These are phyloP conservation scores for Aspergillus indologenus DNA, from an alignment of 495 filamentous ascomycete species.

Conservation along the genomic window DNA sequence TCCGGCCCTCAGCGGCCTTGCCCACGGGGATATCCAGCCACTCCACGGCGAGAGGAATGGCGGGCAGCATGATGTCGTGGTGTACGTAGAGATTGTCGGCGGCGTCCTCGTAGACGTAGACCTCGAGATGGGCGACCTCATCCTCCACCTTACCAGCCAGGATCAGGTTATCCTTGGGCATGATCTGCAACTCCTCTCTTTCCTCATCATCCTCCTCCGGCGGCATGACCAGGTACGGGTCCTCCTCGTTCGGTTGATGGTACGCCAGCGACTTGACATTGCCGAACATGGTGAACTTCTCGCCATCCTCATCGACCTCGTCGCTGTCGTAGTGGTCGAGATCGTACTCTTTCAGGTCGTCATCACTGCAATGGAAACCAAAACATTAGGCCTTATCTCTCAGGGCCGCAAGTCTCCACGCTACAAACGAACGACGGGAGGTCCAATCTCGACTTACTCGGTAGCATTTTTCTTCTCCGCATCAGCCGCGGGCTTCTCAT, in stretches of 20 bases:
- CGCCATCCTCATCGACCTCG: slow-evolving; percentile 61
- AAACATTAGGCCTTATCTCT: no score
- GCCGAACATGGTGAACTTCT: slow-evolving; percentile 87
- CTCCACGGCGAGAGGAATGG: slow-evolving; percentile 91
- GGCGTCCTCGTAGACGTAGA: slow-evolving; percentile 94
- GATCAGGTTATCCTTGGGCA: slow-evolving; percentile 87
- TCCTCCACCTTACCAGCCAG: slow-evolving; percentile 93
- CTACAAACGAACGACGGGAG: no score
- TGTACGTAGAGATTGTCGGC: slow-evolving; percentile 97
- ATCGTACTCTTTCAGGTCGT: slow-evolving; percentile 91
- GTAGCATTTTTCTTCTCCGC: slow-evolving; percentile 22
- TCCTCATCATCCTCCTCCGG: slow-evolving; percentile 77
- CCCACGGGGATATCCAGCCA: slow-evolving; percentile 89
- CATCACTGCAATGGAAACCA: slow-evolving; percentile 45
- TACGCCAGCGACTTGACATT: slow-evolving; percentile 91
- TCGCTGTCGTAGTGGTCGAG: slow-evolving; percentile 92
- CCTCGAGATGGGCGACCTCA: slow-evolving; percentile 91
- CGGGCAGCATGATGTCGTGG: slow-evolving; percentile 98
- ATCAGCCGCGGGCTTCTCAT: slow-evolving; percentile 30
- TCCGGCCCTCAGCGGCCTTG: slow-evolving; percentile 55
- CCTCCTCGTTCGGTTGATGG: slow-evolving; percentile 86
- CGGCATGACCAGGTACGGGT: slow-evolving; percentile 91
- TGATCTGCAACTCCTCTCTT: slow-evolving; percentile 88
- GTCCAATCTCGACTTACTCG: slow-evolving; percentile 15
- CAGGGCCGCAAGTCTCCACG: no score